These are phyloP conservation scores for Dissoconium aciculare DNA, from an alignment of 2,329 filamentous ascomycete genomes.

Conservation along the genomic window DNA sequence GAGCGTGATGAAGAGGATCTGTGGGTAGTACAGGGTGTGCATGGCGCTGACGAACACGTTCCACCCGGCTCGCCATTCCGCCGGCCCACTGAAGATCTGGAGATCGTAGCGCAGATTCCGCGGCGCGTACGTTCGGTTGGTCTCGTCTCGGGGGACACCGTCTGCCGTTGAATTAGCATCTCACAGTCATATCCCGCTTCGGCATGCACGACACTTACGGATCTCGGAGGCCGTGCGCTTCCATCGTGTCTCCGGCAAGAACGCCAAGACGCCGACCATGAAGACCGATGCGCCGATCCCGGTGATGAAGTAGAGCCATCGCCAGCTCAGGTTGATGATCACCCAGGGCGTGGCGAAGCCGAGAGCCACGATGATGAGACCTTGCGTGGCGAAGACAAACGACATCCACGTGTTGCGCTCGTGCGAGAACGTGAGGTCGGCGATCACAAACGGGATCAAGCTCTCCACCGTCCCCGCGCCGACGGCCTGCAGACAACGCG, in stretches of 20 bases:
- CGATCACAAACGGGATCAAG: constrained; percentile 13
- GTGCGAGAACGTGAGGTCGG: constrained; percentile 14
- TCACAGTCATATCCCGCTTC: too few relatives aligned
- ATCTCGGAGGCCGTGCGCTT: constrained; percentile 5
- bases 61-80: constrained; percentile 6
- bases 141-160: constrained; percentile 2
- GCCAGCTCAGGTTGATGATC: constrained; percentile 10
- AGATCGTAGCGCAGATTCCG: constrained; percentile 9
- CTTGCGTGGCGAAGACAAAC: constrained; percentile 11
- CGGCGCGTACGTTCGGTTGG: constrained; percentile 1
- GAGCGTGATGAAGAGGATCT: constrained; percentile 12
- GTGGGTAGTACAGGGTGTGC: constrained; percentile 11
- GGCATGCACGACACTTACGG: constrained; percentile 1
- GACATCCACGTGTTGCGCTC: constrained; percentile 13
- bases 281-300: constrained; percentile 7
- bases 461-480: constrained; percentile 15
- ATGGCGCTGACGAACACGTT: constrained; percentile 10
- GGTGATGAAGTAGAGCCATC: constrained; percentile 11
- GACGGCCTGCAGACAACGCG: constrained; percentile 12
- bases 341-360: constrained; percentile 12
- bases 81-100: constrained; percentile 5
- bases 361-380: constrained; percentile 13
- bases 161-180: too few relatives aligned
- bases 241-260: constrained; percentile 13
- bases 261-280: constrained; percentile 7